These are phyloP conservation scores for Mariannaea sp. DNA, from an alignment of 2,329 filamentous ascomycete genomes.

Conservation along the genomic window DNA sequence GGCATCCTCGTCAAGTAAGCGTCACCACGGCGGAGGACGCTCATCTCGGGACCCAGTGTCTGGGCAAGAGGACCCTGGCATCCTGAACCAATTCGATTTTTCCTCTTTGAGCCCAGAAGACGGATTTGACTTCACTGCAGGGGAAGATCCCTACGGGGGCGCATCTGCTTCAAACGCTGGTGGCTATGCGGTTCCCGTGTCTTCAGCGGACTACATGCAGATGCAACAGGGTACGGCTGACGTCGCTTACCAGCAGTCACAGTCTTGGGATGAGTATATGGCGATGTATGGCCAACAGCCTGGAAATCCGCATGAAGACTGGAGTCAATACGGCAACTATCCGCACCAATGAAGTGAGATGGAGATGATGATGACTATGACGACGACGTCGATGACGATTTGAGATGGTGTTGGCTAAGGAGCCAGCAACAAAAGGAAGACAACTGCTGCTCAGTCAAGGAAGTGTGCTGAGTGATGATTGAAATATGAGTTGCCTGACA, in stretches of 20 bases:
- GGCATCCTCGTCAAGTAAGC: constrained; percentile 19
- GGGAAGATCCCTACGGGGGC: constrained; percentile 23
- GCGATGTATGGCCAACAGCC: constrained; percentile 28
- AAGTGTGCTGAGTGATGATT: too few species aligned
- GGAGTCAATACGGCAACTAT: constrained; percentile 32
- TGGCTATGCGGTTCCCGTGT: constrained; percentile 32
- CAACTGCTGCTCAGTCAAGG: too few species aligned
- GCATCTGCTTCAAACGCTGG: not conserved
- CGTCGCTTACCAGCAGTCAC: constrained; percentile 26
- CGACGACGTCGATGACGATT: too few species aligned
- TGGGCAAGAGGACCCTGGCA: constrained; percentile 27
- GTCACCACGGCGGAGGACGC: constrained; percentile 19
- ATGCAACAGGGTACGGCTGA: constrained; percentile 21
- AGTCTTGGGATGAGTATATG: constrained; percentile 30
- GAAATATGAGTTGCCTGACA: too few species aligned
- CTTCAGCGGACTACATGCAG: constrained; percentile 20
- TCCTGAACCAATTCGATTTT: constrained; percentile 38
- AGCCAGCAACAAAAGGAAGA: too few species aligned
- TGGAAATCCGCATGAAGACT: constrained; percentile 25
- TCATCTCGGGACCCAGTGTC: constrained; percentile 25
- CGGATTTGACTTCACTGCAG: constrained; percentile 37
- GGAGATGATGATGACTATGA: too few species aligned
- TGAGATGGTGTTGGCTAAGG: too few species aligned
- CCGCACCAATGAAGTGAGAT: constrained; percentile 13
- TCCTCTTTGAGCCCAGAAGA: constrained; percentile 39